Base-by-base conservation (phyloP, 345 rosid genomes). In the Corymbia maculata region DNA sequence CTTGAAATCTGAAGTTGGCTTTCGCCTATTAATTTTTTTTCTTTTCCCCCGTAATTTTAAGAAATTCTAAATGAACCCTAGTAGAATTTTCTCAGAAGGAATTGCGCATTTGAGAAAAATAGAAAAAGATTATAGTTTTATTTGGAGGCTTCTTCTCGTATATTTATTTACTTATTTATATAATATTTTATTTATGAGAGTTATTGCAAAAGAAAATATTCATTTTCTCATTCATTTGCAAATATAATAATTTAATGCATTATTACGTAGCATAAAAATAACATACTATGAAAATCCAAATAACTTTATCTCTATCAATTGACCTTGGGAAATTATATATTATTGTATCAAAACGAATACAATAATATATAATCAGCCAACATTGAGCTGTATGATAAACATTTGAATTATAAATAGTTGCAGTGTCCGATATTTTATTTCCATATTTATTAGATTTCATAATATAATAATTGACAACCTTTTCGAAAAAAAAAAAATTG, bases 341-440 rank as follows among this genome's bases (percentile, higher is more conserved):
- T 2, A 26, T 4, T 9, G 7, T 59, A 11, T 59, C 30, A 11
- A 59, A 24, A 59, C 7, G 3, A 26, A 59, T 26, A 26, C 14
- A 9, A 0, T 5, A 11, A 6, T 59, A 59, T 28, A 59, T 59
- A 9, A 59, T 6, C 7, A 5, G 9, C 66, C 6, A 3, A 24
- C n/a, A 59, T n/a, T 0, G 0, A 26, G 66, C 7, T 0, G 6
- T 24, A 59, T 1, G 30, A 59, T 24, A 59, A 59, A 22, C 10
- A 24, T 24, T 24, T 10, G 30, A 13, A 59, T 5, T 24, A 24
- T 24, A 59, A 59, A 24, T 24, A 59, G 13, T 24, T 59, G 13
- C 10, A 59, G 13, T 59, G 7, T 59, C 13, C 26, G 24, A 59
- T 10, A 4, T 59, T 59, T 4, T 59, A 59, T 59, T 59, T 59